Percentiles rank a stretch among this genome's conserved stretches.
Conservation (phyloP, 2,329 filamentous ascomycete species). For the Fusarium camptoceras region DNA sequence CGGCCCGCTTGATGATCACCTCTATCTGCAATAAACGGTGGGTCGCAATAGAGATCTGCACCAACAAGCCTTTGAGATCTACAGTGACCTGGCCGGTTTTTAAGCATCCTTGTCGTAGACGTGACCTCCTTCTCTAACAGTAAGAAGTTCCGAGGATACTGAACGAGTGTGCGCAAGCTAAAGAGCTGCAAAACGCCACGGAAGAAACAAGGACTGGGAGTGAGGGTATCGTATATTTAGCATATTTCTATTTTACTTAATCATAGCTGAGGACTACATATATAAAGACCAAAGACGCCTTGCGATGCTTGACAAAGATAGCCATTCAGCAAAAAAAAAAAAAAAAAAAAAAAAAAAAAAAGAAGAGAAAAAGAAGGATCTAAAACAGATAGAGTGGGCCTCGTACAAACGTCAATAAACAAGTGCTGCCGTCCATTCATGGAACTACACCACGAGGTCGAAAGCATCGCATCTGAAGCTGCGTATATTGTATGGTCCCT, state of each 20-base stretch:
- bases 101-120: background rate
- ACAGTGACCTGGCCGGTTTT: background rate
- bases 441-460: background rate
- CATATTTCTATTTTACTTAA: conserved; percentile 14
- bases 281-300: conserved; percentile 26
- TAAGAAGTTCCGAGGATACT: background rate
- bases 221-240: conserved; percentile 11
- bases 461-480: background rate
- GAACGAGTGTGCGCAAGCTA: background rate
- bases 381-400: background rate
- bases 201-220: background rate
- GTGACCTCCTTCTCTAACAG: background rate
- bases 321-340: background rate
- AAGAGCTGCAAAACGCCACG: background rate
- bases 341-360: no score
- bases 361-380: no score
- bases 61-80: background rate
- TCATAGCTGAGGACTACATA: conserved; percentile 4
- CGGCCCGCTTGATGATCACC: background rate
- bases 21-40: background rate
- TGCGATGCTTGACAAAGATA: conserved; percentile 24
- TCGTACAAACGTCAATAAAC: background rate
- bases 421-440: background rate
- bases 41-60: background rate
- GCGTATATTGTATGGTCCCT: background rate